Percentiles rank a stretch among this genome's conserved stretches.
These are phyloP conservation scores for Cucurbita moschata DNA, from an alignment of 306 rosid species.

Conservation along the genomic window DNA sequence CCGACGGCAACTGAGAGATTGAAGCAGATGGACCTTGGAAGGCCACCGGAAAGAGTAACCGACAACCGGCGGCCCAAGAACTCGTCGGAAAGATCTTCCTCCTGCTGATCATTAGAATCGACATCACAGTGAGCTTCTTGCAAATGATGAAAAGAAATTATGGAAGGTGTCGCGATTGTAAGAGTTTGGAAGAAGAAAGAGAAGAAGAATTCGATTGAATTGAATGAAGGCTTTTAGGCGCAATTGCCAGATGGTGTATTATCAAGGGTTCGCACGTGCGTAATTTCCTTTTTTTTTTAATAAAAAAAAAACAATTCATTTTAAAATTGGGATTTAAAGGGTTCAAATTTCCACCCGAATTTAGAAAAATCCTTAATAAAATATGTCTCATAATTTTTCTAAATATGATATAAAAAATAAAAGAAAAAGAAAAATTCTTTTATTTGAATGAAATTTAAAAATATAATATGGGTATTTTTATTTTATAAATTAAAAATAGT, in stretches of 20 bases:
- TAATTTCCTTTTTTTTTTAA: not conserved
- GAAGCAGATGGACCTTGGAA: not conserved
- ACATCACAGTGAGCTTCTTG: not conserved
- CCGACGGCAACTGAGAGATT: not conserved
- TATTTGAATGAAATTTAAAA: no score
- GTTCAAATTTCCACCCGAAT: no score
- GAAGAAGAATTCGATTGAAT: not conserved
- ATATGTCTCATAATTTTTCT: no score
- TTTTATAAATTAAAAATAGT: not conserved
- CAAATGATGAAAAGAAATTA: not conserved
- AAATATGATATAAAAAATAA: no score
- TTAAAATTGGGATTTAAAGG: not conserved
- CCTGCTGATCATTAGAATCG: slow-evolving; percentile 19
- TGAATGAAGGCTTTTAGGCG: not conserved
- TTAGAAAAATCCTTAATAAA: no score
- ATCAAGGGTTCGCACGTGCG: not conserved
- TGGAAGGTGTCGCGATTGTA: not conserved
- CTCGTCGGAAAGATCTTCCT: slow-evolving; percentile 22
- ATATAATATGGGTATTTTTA: no score
- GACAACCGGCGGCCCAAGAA: slow-evolving; percentile 15
- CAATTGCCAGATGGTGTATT: not conserved
- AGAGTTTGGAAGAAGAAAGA: not conserved
- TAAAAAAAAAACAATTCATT: not conserved
- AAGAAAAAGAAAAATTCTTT: no score
- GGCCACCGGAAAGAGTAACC: slow-evolving; percentile 3